Percentiles rank a stretch among this genome's conserved stretches.
phyloP scores from a whole-genome alignment of 495 filamentous ascomycete genomes.

The Tuber indicum region DNA sequence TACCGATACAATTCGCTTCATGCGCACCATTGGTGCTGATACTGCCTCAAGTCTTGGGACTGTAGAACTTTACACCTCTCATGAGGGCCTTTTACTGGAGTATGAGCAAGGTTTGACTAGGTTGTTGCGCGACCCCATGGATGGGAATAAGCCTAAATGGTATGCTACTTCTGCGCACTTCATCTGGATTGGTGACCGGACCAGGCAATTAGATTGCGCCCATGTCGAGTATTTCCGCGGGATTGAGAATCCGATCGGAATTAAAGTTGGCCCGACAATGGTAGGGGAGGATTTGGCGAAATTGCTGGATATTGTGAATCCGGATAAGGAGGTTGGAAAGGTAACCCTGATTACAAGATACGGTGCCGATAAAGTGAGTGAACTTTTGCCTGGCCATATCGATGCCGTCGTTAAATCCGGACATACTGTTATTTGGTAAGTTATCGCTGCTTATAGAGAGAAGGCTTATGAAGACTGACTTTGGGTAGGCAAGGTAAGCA shows the following conservation, averaged over 20 bases:
- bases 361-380: conserved; percentile 64
- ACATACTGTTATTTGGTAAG: conserved; percentile 73
- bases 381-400: conserved; percentile 74
- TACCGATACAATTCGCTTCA: conserved; percentile 85
- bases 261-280: conserved; percentile 91
- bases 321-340: conserved; percentile 71
- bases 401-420: conserved; percentile 69
- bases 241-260: conserved; percentile 87
- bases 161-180: conserved; percentile 95
- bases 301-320: conserved; percentile 80
- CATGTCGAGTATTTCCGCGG: conserved; percentile 98
- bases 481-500: conserved; percentile 27
- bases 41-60: conserved; percentile 75
- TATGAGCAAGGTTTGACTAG: conserved; percentile 86
- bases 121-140: conserved; percentile 58
- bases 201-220: conserved; percentile 80
- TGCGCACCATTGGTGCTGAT: conserved; percentile 90
- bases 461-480: background rate
- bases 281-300: conserved; percentile 61
- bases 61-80: conserved; percentile 91
- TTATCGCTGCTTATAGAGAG: background rate
- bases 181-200: conserved; percentile 96
- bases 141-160: conserved; percentile 45
- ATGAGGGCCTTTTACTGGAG: conserved; percentile 89
- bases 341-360: conserved; percentile 95